phyloP scores from a whole-genome alignment of 176 grass and related monocot genomes.

The maize (Zea mays) region DNA sequence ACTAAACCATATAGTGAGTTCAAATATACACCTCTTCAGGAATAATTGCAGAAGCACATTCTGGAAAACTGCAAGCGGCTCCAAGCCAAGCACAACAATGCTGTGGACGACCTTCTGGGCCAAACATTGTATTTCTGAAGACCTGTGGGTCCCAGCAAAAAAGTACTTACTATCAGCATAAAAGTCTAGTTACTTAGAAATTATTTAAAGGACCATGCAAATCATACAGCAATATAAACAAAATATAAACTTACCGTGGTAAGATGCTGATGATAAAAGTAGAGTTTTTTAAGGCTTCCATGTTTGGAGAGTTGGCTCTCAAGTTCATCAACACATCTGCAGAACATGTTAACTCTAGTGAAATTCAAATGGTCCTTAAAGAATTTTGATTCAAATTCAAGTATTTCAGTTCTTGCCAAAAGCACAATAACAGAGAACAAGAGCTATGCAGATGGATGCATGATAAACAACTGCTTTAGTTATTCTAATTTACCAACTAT shows the following conservation, averaged over 20 bases:
- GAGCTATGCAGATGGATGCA: conserved; percentile 1
- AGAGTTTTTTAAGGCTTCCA: conserved; percentile 95
- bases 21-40: conserved; percentile 75
- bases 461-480: not conserved
- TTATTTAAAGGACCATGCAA: conserved; percentile 19
- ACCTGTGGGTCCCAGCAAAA: conserved; percentile 61
- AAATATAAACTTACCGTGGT: conserved; percentile 70
- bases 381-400: conserved; percentile 16
- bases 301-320: conserved; percentile 85
- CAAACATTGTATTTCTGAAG: conserved; percentile 99
- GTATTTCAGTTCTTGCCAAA: conserved; percentile 2
- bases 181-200: conserved; percentile 12
- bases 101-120: conserved; percentile 90
- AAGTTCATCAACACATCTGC: conserved; percentile 97
- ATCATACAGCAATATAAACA: conserved; percentile 24
- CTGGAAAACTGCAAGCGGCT: conserved; percentile 96
- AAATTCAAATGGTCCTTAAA: conserved; percentile 33
- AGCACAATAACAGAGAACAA: conserved; percentile 23
- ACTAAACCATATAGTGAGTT: conserved; percentile 24
- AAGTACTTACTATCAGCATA: conserved; percentile 31
- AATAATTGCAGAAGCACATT: conserved; percentile 93
- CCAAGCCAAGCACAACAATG: conserved; percentile 99
- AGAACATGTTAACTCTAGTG: conserved; percentile 31
- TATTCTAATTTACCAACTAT: not conserved
- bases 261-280: conserved; percentile 99